Evolutionary conservation across 352 stramenopile genomes (phyloP).

Genomic region (Globisporangium abappressorium): DNA sequence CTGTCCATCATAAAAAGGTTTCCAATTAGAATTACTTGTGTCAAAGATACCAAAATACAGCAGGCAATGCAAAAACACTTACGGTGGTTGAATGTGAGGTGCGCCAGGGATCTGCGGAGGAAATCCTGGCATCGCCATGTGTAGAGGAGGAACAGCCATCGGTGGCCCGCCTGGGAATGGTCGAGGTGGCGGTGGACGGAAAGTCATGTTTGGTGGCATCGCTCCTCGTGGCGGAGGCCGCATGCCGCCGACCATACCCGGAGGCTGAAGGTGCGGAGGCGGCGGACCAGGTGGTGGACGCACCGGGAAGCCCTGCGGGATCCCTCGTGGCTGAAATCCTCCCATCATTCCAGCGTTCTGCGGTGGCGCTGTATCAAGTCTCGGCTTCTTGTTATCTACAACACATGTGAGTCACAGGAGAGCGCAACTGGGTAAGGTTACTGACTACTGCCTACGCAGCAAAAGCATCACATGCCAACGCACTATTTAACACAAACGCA

Average conservation of each 20-base stretch:
- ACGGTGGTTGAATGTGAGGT: conserved; percentile 7
- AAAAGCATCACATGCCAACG: not conserved
- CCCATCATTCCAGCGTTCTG: conserved; percentile 23
- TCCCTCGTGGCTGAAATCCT: conserved; percentile 40
- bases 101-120: conserved; percentile 12
- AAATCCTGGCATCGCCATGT: conserved; percentile 16
- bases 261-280: conserved; percentile 42
- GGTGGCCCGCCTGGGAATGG: conserved; percentile 29
- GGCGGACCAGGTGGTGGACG: conserved; percentile 33
- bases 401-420: not conserved
- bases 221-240: conserved; percentile 36
- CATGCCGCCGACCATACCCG: conserved; percentile 44
- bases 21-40: not conserved
- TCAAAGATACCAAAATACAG: not conserved
- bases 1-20: not conserved
- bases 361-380: conserved; percentile 29
- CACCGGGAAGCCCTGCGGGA: conserved; percentile 43
- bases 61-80: conserved; percentile 1
- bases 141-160: conserved; percentile 23
- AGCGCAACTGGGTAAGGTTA: not conserved
- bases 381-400: conserved; percentile 37
- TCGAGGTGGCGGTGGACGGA: conserved; percentile 29
- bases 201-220: conserved; percentile 18
- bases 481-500: conserved; percentile 17
- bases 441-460: not conserved